These are phyloP conservation scores for Podila minutissima DNA, from an alignment of 192 early-diverging fungal genomes.

Conservation along the genomic window DNA sequence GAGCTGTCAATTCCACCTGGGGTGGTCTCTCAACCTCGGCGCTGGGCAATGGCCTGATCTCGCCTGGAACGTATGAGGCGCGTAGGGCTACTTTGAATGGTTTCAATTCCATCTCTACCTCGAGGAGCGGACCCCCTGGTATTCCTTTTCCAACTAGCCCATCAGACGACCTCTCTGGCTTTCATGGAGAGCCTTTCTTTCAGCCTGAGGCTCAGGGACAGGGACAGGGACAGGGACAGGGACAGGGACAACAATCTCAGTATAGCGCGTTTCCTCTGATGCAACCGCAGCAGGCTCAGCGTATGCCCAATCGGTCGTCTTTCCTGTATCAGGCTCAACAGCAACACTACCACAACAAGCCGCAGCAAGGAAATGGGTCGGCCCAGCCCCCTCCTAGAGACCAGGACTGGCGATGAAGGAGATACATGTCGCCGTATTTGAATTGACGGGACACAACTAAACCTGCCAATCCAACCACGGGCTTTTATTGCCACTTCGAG, in stretches of 20 bases:
- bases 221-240: neutral
- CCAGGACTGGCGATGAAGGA: slow-evolving; percentile 30
- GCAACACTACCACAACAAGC: neutral
- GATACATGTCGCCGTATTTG: neutral
- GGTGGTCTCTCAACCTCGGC: slow-evolving; percentile 23
- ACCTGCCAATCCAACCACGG: neutral
- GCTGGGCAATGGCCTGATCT: slow-evolving; percentile 42
- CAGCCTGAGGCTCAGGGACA: slow-evolving; percentile 18
- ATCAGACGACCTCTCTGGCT: slow-evolving; percentile 12
- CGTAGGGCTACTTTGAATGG: slow-evolving; percentile 9
- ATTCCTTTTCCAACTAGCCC: slow-evolving; percentile 15
- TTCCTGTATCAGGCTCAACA: neutral
- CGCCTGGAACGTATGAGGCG: slow-evolving; percentile 18
- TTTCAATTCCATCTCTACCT: slow-evolving; percentile 19
- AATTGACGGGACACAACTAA: neutral
- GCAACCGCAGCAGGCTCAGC: slow-evolving; percentile 10
- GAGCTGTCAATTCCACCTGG: slow-evolving; percentile 19
- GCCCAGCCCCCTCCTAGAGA: slow-evolving; percentile 1
- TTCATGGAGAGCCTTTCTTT: slow-evolving; percentile 7
- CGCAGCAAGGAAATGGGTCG: too few species aligned
- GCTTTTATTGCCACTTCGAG: too few species aligned
- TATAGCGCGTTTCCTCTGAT: slow-evolving; percentile 3
- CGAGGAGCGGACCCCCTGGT: slow-evolving; percentile 15
- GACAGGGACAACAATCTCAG: slow-evolving; percentile 1
- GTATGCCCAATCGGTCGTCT: neutral